A percentile compares a stretch with the other conserved stretches of the same genome.
phyloP scores from a whole-genome alignment of 2,329 filamentous ascomycete species.

The Blastomyces gilchristii region DNA sequence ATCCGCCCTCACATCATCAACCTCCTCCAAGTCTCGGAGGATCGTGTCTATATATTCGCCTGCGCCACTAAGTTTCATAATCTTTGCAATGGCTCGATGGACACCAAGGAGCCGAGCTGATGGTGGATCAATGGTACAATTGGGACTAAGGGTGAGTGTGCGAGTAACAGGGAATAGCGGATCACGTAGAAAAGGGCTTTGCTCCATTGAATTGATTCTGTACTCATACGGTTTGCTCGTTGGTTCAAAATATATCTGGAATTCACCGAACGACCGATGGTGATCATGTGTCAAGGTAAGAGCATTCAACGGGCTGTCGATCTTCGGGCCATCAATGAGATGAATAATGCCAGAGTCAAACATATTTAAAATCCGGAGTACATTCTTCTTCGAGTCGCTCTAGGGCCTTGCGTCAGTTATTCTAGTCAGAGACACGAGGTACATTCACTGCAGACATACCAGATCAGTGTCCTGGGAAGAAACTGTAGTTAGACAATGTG shows the following conservation, averaged over 20 bases:
- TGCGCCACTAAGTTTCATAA: constrained; percentile 20
- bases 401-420: constrained; percentile 6
- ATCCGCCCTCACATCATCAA: constrained; percentile 8
- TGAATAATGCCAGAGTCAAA: constrained; percentile 15
- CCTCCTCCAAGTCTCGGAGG: too few species aligned
- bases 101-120: constrained; percentile 20
- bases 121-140: constrained; percentile 27
- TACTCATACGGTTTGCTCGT: constrained; percentile 14
- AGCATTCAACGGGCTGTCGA: constrained; percentile 18
- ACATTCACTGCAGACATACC: constrained; percentile 8
- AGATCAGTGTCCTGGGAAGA: constrained; percentile 3
- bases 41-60: too few species aligned
- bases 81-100: constrained; percentile 22
- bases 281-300: constrained; percentile 15
- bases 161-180: constrained; percentile 18
- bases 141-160: constrained; percentile 18
- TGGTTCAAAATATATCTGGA: constrained; percentile 18
- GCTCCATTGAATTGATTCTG: constrained; percentile 17
- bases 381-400: constrained; percentile 12
- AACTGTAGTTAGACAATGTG: constrained; percentile 9
- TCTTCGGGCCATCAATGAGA: constrained; percentile 15
- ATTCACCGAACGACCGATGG: constrained; percentile 17
- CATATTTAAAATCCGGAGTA: constrained; percentile 16
- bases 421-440: not conserved
- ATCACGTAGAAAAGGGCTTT: constrained; percentile 16